Base-by-base conservation (phyloP, 2,329 filamentous ascomycete genomes). In the Tolypocladium endophyticum region DNA sequence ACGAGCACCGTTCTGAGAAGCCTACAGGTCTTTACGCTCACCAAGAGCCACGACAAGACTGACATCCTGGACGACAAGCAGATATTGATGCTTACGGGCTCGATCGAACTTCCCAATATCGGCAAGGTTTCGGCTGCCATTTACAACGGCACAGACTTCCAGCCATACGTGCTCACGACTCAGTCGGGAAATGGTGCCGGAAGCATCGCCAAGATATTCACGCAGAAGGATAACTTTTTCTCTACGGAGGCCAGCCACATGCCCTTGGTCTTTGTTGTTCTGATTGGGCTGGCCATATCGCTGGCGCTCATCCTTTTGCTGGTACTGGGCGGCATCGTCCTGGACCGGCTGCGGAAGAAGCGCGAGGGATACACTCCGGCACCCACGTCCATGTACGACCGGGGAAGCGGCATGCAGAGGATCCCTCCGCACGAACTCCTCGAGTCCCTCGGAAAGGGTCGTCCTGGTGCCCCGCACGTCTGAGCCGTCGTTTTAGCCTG, bases 51-150 rank as follows among this genome's bases (percentile, higher is more conserved):
- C 70, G 83, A 77, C 41, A 74, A 79, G 18, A 85, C 82, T 2
- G 74, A 82, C 43, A 77, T 92, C 8, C 75, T 99, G 20, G 80
- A 85, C 57, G 74, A 81, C 23, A 79, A 85, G 62, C 85, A 94
- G 70, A 81, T 85, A 4, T 82, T 99, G 41, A 82, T 99, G 74
- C 78, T 97, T 56, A 90, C 90, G n/a, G 94, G 94, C 45, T 84
- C 88, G 58, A 84, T 99, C 65, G 81, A 85, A 64, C 80, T 97
- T 23, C 84, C 88, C 0, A 77, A 77, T 56, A 92, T 92, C 69
- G 92, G 93, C 61, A 87, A 86, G 60, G 90, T 88, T 7, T 96
- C 93, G 18, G 92, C 90, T 11, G 93, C 87, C 9, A 77, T 97
- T 35, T 99, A 89, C 77, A 90, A 97, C 69, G 94, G 94, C 67